phyloP scores from a whole-genome alignment of 106 monocot genomes.

The Ottelia alismoides region DNA sequence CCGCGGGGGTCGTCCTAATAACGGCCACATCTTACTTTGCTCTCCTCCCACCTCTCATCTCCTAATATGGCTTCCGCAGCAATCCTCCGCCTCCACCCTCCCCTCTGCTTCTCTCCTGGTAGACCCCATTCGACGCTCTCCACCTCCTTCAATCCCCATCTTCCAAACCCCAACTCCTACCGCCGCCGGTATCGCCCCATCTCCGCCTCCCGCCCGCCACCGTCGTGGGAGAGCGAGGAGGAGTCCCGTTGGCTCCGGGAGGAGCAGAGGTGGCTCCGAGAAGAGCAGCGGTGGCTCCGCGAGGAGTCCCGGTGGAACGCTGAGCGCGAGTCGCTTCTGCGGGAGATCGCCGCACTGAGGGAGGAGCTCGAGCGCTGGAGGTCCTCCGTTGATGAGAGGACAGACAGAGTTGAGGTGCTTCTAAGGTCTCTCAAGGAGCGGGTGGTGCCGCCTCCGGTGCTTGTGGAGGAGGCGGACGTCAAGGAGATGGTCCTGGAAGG shows the following conservation, averaged over 20 bases:
- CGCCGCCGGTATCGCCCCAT: neutral
- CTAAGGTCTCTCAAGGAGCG: constrained; percentile 5
- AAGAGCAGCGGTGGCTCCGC: constrained; percentile 85
- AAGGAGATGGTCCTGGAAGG: constrained; percentile 55
- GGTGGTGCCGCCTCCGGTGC: neutral
- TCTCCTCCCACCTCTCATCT: too few species aligned
- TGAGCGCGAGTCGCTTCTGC: constrained; percentile 59
- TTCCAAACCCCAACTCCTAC: neutral
- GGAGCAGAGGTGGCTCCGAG: constrained; percentile 86
- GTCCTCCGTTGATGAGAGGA: neutral
- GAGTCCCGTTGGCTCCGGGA: constrained; percentile 76
- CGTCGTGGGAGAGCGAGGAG: constrained; percentile 64
- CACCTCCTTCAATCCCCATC: neutral
- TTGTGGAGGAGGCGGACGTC: constrained; percentile 47
- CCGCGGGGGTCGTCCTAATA: too few species aligned
- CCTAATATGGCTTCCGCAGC: too few species aligned
- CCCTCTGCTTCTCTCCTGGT: too few species aligned
- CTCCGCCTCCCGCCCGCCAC: constrained; percentile 7
- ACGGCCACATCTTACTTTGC: too few species aligned
- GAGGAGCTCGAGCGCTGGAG: constrained; percentile 32
- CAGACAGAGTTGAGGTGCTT: constrained; percentile 6
- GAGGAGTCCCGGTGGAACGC: constrained; percentile 70
- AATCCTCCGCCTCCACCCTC: too few species aligned
- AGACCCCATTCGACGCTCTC: too few species aligned
- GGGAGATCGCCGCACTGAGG: constrained; percentile 43